These are phyloP conservation scores for Scopulariopsis brevicaulis DNA, from an alignment of 2,329 filamentous ascomycete genomes.

Conservation along the genomic window DNA sequence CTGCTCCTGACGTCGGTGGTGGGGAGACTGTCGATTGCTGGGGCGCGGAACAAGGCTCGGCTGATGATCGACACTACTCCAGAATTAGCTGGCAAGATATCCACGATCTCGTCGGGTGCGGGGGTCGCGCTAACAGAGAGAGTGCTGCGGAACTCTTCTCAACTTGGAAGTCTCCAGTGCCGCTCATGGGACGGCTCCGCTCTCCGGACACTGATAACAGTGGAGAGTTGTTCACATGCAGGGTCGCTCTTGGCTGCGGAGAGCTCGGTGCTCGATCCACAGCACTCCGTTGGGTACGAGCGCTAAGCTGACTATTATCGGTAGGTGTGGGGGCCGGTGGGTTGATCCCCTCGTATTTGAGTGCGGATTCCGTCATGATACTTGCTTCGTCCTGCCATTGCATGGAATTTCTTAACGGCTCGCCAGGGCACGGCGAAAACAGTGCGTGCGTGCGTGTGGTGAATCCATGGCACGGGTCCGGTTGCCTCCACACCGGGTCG, in stretches of 20 bases:
- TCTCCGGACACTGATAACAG: background rate
- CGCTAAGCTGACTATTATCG: background rate
- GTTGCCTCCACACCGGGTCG: too few species aligned
- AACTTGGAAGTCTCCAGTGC: too few species aligned
- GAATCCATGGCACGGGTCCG: too few species aligned
- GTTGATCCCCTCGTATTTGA: background rate
- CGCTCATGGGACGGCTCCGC: too few species aligned
- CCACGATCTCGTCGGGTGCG: background rate
- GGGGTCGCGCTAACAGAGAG: background rate
- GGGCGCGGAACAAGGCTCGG: background rate
- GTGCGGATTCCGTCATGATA: background rate
- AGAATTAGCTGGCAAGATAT: background rate
- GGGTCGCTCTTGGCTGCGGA: background rate
- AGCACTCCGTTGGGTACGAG: background rate
- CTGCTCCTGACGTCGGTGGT: background rate
- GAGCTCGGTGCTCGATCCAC: background rate
- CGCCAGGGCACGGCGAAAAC: too few species aligned
- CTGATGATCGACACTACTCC: background rate
- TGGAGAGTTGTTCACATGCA: background rate
- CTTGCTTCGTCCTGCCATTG: too few species aligned
- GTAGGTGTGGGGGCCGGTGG: background rate
- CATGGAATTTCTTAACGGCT: too few species aligned
- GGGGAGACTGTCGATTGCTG: background rate
- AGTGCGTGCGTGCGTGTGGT: too few species aligned
- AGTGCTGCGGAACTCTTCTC: too few species aligned